Base-by-base conservation (phyloP, 2,329 filamentous ascomycete species). In the Dothidotthia symphoricarpi region DNA sequence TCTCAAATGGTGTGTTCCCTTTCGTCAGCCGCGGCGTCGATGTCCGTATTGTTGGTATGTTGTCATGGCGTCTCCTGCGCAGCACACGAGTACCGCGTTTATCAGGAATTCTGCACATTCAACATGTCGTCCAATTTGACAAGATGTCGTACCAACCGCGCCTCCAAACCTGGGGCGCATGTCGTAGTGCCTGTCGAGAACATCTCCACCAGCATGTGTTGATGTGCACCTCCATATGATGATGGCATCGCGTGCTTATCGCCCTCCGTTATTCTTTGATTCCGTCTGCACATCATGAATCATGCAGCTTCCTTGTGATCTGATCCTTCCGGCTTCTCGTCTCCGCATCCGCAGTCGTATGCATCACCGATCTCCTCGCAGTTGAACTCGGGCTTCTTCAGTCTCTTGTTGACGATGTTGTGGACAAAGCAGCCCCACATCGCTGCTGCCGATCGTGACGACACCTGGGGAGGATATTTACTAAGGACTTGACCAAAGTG, bases 391-490 rank as follows among this genome's bases (percentile, higher is more conserved):
- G 75, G 71, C 60, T 84, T 84, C 22, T 74, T 63, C 43, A 84
- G 66, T 54, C 78, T 75, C 56, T 76, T 72, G 56, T 84, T 84
- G 45, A 84, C 80, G 54, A 82, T 72, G 47, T 84, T 84, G 55
- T 84, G 81, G 27, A 83, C 76, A 55, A 80, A 79, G 59, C 81
- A 84, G 7, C 75, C 81, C 81, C 81, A 84, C 17, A 74, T 80
- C 3, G 81, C 78, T n/a, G 81, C 81, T 2, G 75, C 73, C 36
- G 74, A 76, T 28, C 81, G 72, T 15, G 78, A 80, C 4, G 76
- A 78, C 12, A 81, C 79, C 55, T 84, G 81, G 11, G 81, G 81
- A 27, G 81, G 81, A 51, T 77, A 83, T 50, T 80, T 78, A 51
- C 74, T 72, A 24, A 84, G 62, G 47, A 83, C 75, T 48, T 74